Percentiles rank a stretch among this genome's conserved stretches.
phyloP scores from a whole-genome alignment of 129 eudicot genomes.

The Smallanthus sonchifolius region DNA sequence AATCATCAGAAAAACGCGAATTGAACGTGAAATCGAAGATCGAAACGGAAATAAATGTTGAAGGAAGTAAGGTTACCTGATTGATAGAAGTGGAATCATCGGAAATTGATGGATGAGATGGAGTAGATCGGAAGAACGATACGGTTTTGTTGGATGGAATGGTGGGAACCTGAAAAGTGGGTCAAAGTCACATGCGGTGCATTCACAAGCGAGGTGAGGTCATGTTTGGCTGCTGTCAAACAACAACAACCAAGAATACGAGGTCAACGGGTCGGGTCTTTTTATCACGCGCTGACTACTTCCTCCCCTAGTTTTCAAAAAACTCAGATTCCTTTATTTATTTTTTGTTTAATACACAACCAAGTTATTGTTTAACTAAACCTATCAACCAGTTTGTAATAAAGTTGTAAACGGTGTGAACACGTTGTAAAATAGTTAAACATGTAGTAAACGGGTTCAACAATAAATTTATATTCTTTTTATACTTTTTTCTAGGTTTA shows the following conservation, averaged over 20 bases:
- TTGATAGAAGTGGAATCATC: not conserved
- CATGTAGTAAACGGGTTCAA: no score
- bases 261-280: slow-evolving; percentile 17
- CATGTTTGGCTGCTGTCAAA: slow-evolving; percentile 39
- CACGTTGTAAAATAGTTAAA: no score
- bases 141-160: slow-evolving; percentile 35
- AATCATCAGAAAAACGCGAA: slow-evolving; percentile 3
- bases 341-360: not conserved
- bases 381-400: no score
- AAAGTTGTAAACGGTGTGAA: no score
- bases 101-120: slow-evolving; percentile 15
- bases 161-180: slow-evolving; percentile 5
- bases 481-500: no score
- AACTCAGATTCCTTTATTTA: not conserved
- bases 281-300: slow-evolving; percentile 10
- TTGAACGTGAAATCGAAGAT: not conserved
- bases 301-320: not conserved
- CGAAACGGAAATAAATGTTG: not conserved
- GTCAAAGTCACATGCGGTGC: slow-evolving; percentile 54
- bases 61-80: slow-evolving; percentile 24
- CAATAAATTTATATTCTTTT: no score
- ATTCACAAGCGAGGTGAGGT: slow-evolving; percentile 26
- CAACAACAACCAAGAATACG: not conserved
- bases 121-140: slow-evolving; percentile 20
- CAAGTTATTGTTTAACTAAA: no score